These are phyloP conservation scores for Arthrobotrys entomopaga DNA, from an alignment of 2,329 filamentous ascomycete genomes.

Conservation along the genomic window DNA sequence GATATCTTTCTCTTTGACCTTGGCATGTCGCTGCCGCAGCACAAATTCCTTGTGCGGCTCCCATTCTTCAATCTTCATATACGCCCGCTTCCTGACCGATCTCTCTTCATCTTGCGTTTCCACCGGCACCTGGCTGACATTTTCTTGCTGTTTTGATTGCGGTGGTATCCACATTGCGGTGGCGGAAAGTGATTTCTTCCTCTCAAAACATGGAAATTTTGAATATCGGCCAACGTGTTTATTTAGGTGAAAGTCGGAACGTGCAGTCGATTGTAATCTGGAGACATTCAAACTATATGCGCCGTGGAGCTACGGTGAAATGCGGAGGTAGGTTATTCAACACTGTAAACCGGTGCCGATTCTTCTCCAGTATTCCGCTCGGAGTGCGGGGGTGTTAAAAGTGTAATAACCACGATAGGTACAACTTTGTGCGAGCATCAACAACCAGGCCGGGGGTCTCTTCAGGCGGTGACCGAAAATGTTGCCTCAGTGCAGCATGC, in stretches of 20 bases:
- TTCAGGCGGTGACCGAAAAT: slow-evolving; percentile 24
- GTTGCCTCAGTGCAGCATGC: neutral
- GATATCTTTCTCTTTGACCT: slow-evolving; percentile 50
- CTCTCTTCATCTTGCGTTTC: slow-evolving; percentile 20
- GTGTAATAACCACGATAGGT: slow-evolving; percentile 18
- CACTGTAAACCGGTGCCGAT: neutral
- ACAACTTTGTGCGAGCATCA: slow-evolving; percentile 10
- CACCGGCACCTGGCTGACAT: slow-evolving; percentile 8
- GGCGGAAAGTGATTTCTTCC: neutral
- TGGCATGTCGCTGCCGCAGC: slow-evolving; percentile 41
- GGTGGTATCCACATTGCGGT: slow-evolving; percentile 33
- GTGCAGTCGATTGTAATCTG: neutral
- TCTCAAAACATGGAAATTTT: neutral
- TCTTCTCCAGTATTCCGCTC: slow-evolving; percentile 16
- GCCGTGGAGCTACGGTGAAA: slow-evolving; percentile 21
- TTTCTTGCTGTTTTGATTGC: slow-evolving; percentile 4
- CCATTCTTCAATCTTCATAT: slow-evolving; percentile 53
- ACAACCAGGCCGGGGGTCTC: slow-evolving; percentile 2
- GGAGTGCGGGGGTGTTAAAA: slow-evolving; percentile 29
- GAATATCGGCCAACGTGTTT: neutral
- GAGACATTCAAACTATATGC: neutral
- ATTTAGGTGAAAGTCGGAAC: neutral
- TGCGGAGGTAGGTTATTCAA: slow-evolving; percentile 2
- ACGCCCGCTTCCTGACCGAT: slow-evolving; percentile 31
- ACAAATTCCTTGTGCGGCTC: slow-evolving; percentile 52